These are phyloP conservation scores for Phytophthora citricola DNA, from an alignment of 352 stramenopile genomes.

Conservation along the genomic window DNA sequence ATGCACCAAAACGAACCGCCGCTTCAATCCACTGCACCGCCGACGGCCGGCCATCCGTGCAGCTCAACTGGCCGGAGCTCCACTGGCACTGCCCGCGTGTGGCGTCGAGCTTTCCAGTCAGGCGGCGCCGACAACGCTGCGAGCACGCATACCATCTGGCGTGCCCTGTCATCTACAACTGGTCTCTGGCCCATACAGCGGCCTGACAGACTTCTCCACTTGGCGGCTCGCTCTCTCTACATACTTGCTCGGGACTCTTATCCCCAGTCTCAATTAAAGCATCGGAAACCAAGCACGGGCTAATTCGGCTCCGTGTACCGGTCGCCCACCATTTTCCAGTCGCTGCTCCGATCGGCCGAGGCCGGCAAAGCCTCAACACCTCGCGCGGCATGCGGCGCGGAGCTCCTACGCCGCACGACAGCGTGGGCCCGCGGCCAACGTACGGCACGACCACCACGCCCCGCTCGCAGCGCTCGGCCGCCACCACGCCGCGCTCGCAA, in stretches of 20 bases:
- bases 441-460: constrained; percentile 26
- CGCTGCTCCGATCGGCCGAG: constrained; percentile 26
- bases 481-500: constrained; percentile 30
- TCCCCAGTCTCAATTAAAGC: constrained; percentile 27
- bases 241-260: constrained; percentile 10
- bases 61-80: constrained; percentile 12
- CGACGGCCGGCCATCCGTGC: background rate
- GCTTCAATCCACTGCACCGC: background rate
- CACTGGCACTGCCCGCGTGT: constrained; percentile 15
- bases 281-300: constrained; percentile 17
- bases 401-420: constrained; percentile 22
- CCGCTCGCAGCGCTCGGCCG: constrained; percentile 17
- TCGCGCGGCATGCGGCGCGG: constrained; percentile 44
- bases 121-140: constrained; percentile 11
- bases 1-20: background rate
- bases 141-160: constrained; percentile 21
- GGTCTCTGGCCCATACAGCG: constrained; percentile 31
- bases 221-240: constrained; percentile 21
- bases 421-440: constrained; percentile 29
- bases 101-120: constrained; percentile 19
- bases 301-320: constrained; percentile 3
- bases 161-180: constrained; percentile 17
- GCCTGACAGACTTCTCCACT: constrained; percentile 17
- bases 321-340: constrained; percentile 27
- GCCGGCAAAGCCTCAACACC: constrained; percentile 23